Conservation (phyloP, 208 protist species). For the Trypanosoma cruzi region DNA sequence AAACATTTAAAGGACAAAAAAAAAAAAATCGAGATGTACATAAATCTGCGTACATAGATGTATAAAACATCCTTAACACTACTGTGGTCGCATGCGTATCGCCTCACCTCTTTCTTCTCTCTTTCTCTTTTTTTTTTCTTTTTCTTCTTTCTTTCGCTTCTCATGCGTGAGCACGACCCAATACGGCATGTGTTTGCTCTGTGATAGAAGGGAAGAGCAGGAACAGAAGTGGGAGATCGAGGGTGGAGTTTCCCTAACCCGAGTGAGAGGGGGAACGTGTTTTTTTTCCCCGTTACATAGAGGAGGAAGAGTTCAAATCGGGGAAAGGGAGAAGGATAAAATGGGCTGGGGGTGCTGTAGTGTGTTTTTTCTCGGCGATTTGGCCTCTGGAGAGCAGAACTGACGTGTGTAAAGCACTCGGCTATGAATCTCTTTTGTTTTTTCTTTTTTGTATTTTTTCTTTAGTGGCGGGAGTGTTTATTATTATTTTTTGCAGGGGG, state of each 20-base stretch:
- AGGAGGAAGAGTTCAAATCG: neutral
- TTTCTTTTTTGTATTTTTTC: neutral
- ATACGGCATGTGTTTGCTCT: neutral
- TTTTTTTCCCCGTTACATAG: neutral
- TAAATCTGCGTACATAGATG: neutral
- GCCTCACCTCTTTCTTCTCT: neutral
- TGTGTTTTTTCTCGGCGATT: neutral
- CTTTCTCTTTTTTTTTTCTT: neutral
- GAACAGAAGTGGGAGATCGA: neutral
- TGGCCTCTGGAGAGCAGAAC: neutral
- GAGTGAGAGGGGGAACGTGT: neutral
- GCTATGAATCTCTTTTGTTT: neutral
- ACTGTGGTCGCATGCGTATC: neutral
- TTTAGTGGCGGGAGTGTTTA: slow-evolving; percentile 2
- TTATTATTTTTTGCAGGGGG: neutral
- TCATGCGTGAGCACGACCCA: neutral
- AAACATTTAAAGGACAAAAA: neutral
- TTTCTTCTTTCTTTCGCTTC: neutral
- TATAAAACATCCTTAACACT: neutral
- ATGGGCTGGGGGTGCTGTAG: neutral
- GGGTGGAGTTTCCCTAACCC: too few relatives aligned
- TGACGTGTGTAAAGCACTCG: neutral
- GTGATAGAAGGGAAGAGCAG: neutral
- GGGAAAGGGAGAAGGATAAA: neutral
- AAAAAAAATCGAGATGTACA: neutral